These are phyloP conservation scores for Apophysomyces trapeziformis DNA, from an alignment of 371 early-diverging fungal species.

Conservation along the genomic window DNA sequence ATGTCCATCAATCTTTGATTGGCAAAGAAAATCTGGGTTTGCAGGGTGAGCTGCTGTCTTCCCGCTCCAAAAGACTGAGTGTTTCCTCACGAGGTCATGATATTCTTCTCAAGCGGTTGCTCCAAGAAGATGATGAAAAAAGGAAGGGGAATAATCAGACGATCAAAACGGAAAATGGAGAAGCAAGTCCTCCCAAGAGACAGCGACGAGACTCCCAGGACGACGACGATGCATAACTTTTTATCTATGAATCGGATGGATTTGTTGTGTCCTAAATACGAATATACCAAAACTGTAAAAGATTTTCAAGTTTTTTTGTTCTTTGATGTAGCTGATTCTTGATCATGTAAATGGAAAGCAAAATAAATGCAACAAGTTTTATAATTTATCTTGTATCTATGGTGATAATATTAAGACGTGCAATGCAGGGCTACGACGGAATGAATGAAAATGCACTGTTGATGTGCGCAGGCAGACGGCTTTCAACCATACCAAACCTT, in stretches of 20 bases:
- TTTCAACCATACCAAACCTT: no score
- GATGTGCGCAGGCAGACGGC: no score
- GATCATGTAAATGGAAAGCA: no score
- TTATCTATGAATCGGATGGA: no score
- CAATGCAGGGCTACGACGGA: no score
- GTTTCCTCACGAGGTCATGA: slow-evolving; percentile 4
- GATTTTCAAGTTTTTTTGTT: background rate
- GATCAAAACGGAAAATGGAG: background rate
- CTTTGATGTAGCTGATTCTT: no score
- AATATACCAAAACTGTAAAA: slow-evolving; percentile 5
- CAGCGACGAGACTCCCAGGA: background rate
- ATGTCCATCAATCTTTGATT: slow-evolving; percentile 80
- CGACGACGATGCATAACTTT: background rate
- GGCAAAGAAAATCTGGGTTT: slow-evolving; percentile 80
- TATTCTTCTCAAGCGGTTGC: background rate
- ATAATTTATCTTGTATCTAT: no score
- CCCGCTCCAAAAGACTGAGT: background rate
- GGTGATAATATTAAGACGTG: no score
- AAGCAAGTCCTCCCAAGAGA: background rate
- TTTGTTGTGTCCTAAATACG: background rate
- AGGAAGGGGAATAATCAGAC: background rate
- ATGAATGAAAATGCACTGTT: no score
- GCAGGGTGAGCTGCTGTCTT: slow-evolving; percentile 56
- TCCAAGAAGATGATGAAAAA: slow-evolving; percentile 3
- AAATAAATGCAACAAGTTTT: no score